phyloP scores from a whole-genome alignment of 192 early-diverging fungal species.

The Allomyces javanicus region DNA sequence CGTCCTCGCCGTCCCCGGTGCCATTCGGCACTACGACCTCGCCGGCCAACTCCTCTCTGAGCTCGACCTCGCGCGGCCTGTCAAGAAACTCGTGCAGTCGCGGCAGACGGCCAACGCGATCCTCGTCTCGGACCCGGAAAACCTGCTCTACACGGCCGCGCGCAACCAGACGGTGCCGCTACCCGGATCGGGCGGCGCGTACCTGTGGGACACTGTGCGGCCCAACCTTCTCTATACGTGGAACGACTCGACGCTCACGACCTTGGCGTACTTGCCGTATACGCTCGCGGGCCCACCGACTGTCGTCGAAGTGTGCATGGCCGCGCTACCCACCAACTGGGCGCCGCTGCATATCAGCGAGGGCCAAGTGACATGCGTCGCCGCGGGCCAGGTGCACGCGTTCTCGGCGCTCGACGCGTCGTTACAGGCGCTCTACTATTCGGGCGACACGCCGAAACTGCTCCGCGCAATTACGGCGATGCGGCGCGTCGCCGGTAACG shows the following conservation, averaged over 20 bases:
- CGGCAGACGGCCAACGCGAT: not conserved
- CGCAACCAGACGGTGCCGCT: not conserved
- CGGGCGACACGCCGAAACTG: not conserved
- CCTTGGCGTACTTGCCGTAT: not conserved
- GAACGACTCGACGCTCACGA: not conserved
- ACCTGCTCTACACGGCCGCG: not conserved
- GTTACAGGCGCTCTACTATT: not conserved
- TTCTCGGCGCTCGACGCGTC: not conserved
- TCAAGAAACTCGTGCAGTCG: not conserved
- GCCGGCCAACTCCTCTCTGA: too few relatives aligned
- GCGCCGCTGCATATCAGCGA: not conserved
- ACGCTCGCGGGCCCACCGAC: not conserved
- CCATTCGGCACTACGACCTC: not conserved
- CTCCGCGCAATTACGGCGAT: not conserved
- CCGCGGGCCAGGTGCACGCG: not conserved
- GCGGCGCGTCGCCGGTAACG: too few relatives aligned
- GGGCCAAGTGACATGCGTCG: not conserved
- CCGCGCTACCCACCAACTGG: not conserved
- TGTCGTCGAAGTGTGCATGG: not conserved
- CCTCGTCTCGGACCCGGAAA: not conserved
- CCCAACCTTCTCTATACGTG: not conserved
- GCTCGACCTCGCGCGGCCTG: not conserved
- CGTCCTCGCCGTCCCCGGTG: not conserved
- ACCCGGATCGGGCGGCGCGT: not conserved
- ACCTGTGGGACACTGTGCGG: not conserved